These are phyloP conservation scores for Solanum verrucosum DNA, from an alignment of 257 asterid genomes.

Conservation along the genomic window DNA sequence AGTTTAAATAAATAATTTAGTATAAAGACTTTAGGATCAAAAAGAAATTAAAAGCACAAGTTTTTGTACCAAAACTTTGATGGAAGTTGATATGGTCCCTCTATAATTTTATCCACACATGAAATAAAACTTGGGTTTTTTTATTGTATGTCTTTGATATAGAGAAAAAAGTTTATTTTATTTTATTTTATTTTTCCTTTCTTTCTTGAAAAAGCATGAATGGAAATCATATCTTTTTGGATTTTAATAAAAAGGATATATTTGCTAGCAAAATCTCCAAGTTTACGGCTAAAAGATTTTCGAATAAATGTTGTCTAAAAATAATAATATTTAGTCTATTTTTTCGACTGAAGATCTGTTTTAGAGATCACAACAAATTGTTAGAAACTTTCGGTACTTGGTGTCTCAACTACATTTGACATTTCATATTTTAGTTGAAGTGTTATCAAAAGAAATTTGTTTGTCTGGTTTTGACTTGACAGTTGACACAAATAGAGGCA, in stretches of 20 bases:
- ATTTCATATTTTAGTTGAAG: not conserved
- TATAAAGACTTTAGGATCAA: not conserved
- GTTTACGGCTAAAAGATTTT: not conserved
- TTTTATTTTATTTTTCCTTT: not conserved
- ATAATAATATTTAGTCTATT: not conserved
- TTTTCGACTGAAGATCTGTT: not conserved
- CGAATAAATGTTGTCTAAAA: not conserved
- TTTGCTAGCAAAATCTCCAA: not conserved
- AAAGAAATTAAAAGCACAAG: not conserved
- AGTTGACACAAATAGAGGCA: not conserved
- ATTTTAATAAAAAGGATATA: not conserved
- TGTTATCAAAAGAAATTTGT: not conserved
- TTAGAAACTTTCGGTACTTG: not conserved
- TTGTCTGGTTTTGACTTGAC: not conserved
- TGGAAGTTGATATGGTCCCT: not conserved
- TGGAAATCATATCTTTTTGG: not conserved
- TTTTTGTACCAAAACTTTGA: not conserved
- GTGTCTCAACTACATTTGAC: not conserved
- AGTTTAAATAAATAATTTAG: not conserved
- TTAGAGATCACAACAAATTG: not conserved
- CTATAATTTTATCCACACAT: not conserved
- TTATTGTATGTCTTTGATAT: not conserved
- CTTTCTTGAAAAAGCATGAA: not conserved
- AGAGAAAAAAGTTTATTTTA: not conserved
- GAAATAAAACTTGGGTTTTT: not conserved